Base-by-base conservation (phyloP, 2,329 filamentous ascomycete species). In the Graphiopsis chlorocephala region DNA sequence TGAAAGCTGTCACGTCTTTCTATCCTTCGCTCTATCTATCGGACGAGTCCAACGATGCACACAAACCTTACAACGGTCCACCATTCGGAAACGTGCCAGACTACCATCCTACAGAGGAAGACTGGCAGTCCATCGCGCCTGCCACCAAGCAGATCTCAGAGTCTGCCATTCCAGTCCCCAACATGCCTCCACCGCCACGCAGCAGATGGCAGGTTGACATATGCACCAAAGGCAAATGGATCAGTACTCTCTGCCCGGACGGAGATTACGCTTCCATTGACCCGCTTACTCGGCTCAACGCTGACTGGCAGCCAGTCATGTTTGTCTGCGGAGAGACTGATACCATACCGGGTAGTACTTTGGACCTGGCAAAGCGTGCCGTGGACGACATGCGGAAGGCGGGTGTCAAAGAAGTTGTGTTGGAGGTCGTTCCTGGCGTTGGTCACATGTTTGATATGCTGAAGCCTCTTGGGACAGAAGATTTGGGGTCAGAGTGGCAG, bases 371-470 rank as follows among this genome's bases (percentile, higher is more conserved):
- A 23, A 25, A 63, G 48, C 61, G 68, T 45, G 67, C 69, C 20
- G 64, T 63, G 42, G 60, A 62, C n/a, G 66, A 68, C 5, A 58
- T 69, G 63, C 57, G 29, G 42, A 64, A 42, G 33, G 65, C 63
- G 11, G 68, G 66, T 1, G 61, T 70, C 28, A 64, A 64, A 29
- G 66, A 68, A 42, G 61, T 68, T 7, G 26, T 28, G n/a, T 59
- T 70, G 29, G 61, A 66, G 38, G 55, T 65, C 12, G 66, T 68
- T 20, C 55, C 63, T 14, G 68, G 65, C 10, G 68, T 59, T 20
- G 57, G 53, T 25, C 69, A 70, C 61, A 68, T 69, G 67, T 70
- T 69, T 47, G 69, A 70, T 65, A 12, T 69, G 50, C 61, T 65
- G 55, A 68, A 66, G 15, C 66, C 48, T 23, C 64, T 68, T 2